A percentile compares a stretch with the other conserved stretches of the same genome.
Evolutionary conservation across 371 early-diverging fungal species (phyloP).

Genomic region (Lichtheimia ramosa): DNA sequence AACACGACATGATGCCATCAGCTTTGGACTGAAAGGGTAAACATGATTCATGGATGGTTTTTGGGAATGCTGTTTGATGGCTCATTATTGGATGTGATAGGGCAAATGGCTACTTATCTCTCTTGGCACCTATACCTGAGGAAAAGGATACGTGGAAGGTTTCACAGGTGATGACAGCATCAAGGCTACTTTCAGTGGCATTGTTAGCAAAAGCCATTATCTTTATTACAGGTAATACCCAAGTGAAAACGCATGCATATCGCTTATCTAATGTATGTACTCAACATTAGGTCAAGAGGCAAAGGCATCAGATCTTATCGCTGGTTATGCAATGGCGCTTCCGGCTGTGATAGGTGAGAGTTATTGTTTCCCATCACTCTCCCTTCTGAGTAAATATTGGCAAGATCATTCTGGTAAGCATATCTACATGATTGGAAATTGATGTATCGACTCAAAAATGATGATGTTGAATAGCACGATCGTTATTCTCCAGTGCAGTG

Average conservation of each 20-base stretch:
- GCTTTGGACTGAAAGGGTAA: slow-evolving; percentile 69
- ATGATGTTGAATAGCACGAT: slow-evolving; percentile 22
- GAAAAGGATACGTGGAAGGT: slow-evolving; percentile 55
- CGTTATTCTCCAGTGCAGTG: slow-evolving; percentile 46
- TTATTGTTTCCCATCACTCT: slow-evolving; percentile 70
- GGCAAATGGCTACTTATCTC: slow-evolving; percentile 58
- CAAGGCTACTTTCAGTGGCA: slow-evolving; percentile 57
- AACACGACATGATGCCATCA: slow-evolving; percentile 23
- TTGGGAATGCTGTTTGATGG: neutral
- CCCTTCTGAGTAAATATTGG: slow-evolving; percentile 81
- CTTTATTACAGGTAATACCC: slow-evolving; percentile 29
- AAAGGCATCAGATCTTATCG: slow-evolving; percentile 44
- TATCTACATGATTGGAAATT: neutral
- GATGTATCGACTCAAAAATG: neutral
- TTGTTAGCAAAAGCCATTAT: slow-evolving; percentile 55
- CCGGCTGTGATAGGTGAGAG: slow-evolving; percentile 52
- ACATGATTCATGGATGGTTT: neutral
- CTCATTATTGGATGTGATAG: slow-evolving; percentile 6
- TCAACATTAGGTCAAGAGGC: slow-evolving; percentile 43
- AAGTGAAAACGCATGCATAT: slow-evolving; percentile 2
- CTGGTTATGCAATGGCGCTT: slow-evolving; percentile 52
- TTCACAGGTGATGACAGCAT: slow-evolving; percentile 64
- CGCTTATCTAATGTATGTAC: neutral
- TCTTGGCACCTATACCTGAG: slow-evolving; percentile 45
- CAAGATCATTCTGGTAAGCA: slow-evolving; percentile 77